These are phyloP conservation scores for Colletotrichum liriopes DNA, from an alignment of 2,329 filamentous ascomycete species.

Conservation along the genomic window DNA sequence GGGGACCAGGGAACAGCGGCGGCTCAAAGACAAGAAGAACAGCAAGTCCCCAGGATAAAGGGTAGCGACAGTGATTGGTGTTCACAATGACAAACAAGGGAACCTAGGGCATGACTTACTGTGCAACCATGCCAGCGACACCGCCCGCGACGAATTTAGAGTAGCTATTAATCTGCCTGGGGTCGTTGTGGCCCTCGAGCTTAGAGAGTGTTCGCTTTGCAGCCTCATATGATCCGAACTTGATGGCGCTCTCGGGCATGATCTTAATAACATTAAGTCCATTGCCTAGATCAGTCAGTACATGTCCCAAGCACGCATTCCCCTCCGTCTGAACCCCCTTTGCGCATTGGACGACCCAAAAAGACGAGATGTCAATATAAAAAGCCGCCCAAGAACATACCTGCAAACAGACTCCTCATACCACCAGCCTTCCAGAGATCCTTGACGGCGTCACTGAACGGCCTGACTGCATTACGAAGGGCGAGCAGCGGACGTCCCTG, in stretches of 20 bases:
- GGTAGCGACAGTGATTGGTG: neutral
- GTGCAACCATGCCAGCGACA: conserved; percentile 92
- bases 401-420: conserved; percentile 91
- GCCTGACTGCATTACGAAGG: conserved; percentile 75
- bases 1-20: neutral
- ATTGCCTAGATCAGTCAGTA: conserved; percentile 72
- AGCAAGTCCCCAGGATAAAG: neutral
- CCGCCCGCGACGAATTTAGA: conserved; percentile 95
- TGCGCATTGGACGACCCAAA: neutral
- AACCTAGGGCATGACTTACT: conserved; percentile 67
- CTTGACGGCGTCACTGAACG: conserved; percentile 80
- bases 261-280: conserved; percentile 97
- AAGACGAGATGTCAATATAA: neutral
- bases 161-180: conserved; percentile 82
- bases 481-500: conserved; percentile 78
- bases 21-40: neutral
- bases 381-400: conserved; percentile 66
- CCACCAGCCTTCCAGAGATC: conserved; percentile 91
- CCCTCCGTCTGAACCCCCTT: neutral
- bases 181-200: conserved; percentile 89
- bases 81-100: neutral
- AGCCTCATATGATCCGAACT: conserved; percentile 97
- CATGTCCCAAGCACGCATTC: neutral
- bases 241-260: conserved; percentile 98
- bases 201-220: conserved; percentile 89